Base-by-base conservation (phyloP, 768 basidiomycete genomes). In the Hemileccinum impolitum region DNA sequence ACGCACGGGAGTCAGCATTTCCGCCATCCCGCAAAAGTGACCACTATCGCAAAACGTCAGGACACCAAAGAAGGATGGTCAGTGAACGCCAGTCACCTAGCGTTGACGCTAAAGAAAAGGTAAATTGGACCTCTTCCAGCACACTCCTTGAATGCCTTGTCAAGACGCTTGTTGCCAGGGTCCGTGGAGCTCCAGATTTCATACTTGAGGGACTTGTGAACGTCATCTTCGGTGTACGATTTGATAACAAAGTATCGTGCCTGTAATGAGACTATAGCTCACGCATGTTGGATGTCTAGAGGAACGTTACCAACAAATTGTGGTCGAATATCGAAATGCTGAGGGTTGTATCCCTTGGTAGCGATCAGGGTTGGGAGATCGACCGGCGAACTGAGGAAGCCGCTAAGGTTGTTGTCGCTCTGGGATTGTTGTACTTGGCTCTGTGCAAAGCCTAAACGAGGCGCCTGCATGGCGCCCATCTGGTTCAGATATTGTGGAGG, bases 131-230 rank as follows among this genome's bases (percentile, higher is more conserved):
- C 93, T 32, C 91, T 77, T 25, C 89, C 88, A 10, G 81, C 82
- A n/a, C 82, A 89, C 66, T 98, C 96, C 64, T 92, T 90, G 79
- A 96, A 98, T 0, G 95, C 96, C 65, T 92, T 91, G 66, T 99
- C 95, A 14, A 99, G 82, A 31, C 96, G 78, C 72, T 98, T 96
- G 65, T 99, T 99, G 2, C 96, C 96, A 1, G 93, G 89, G 64
- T 94, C 92, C 0, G 94, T 96, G 9, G 93, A 95, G 52, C 91
- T 92, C 94, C 94, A 96, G 42, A 97, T 96, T 67, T 95, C 94
- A 57, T 95, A 94, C 62, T 95, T 95, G 60, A 96, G 78, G 14
- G 91, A 94, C 68, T 99, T 99, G 72, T 98, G 95, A 1, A 99
- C 95, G 62, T 99, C 95, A 61, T 97, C 96, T 68, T 98, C 95